Conservation (phyloP, 495 filamentous ascomycete genomes). For the Penicillium pulvis region DNA sequence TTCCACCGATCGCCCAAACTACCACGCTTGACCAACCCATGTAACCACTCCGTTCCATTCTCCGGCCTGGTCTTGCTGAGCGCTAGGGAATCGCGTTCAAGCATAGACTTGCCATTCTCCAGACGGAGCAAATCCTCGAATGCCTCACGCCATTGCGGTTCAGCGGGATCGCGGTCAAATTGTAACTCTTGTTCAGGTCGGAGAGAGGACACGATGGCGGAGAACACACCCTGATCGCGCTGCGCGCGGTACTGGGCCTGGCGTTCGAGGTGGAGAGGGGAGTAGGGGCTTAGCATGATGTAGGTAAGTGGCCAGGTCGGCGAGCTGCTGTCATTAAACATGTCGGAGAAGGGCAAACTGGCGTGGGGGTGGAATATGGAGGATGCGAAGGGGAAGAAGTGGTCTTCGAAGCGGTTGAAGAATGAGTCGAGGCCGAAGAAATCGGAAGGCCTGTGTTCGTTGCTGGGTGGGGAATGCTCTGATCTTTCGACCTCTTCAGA, state of each 20-base stretch:
- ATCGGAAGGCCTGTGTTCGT: conserved; percentile 21
- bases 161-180: conserved; percentile 14
- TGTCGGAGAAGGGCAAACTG: conserved; percentile 29
- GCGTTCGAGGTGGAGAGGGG: conserved; percentile 52
- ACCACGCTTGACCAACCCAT: conserved; percentile 39
- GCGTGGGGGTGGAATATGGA: conserved; percentile 32
- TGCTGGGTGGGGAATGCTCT: conserved; percentile 1
- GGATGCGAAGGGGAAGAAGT: conserved; percentile 27
- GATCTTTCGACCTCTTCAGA: conserved; percentile 18
- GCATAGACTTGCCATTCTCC: conserved; percentile 50
- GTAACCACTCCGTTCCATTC: conserved; percentile 39
- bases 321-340: conserved; percentile 33
- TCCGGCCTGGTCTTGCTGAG: conserved; percentile 24
- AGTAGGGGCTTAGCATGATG: conserved; percentile 52
- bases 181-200: conserved; percentile 32
- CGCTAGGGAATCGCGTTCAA: conserved; percentile 31
- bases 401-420: conserved; percentile 38
- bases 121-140: conserved; percentile 58
- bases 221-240: conserved; percentile 36
- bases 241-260: conserved; percentile 30
- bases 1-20: conserved; percentile 44
- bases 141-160: conserved; percentile 54
- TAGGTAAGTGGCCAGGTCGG: conserved; percentile 44
- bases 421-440: conserved; percentile 38
- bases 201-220: conserved; percentile 41